A percentile compares a stretch with the other conserved stretches of the same genome.
Conservation (phyloP, 2,329 filamentous ascomycete genomes). For the Rosellinia necatrix region DNA sequence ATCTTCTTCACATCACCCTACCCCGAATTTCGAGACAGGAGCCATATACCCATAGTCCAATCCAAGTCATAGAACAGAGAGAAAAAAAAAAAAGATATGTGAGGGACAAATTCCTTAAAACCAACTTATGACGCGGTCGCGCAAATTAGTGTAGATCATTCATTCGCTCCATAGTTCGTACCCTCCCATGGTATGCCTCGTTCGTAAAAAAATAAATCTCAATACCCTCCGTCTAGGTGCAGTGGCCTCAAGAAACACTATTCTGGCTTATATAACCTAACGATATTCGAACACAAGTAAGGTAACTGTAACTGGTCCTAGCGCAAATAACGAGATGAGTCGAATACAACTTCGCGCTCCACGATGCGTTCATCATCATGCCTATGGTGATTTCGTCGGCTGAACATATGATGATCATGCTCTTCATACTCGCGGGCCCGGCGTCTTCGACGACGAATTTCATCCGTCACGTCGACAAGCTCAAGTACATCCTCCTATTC, state of each 20-base stretch:
- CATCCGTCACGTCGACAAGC: conserved; percentile 80
- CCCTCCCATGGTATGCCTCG: conserved; percentile 3
- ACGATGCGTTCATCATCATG: conserved; percentile 67
- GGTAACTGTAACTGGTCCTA: background rate
- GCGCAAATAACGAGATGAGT: conserved; percentile 44
- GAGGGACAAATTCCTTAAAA: background rate
- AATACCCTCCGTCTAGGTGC: background rate
- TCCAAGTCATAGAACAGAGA: background rate
- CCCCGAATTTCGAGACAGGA: background rate
- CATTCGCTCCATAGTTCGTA: background rate
- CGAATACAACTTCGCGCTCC: conserved; percentile 71
- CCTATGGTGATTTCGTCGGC: conserved; percentile 46
- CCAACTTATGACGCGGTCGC: background rate
- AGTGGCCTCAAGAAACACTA: background rate
- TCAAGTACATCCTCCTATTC: conserved; percentile 81
- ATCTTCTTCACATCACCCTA: background rate
- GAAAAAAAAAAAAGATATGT: conserved; percentile 1
- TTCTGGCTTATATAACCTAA: background rate
- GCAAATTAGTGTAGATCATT: background rate
- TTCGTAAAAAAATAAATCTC: background rate
- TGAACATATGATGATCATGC: conserved; percentile 58
- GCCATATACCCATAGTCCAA: background rate
- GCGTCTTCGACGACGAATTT: conserved; percentile 70
- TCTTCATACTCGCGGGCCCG: conserved; percentile 62
- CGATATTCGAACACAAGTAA: background rate